Base-by-base conservation (phyloP, 2,329 filamentous ascomycete genomes). In the Nemania diffusa region DNA sequence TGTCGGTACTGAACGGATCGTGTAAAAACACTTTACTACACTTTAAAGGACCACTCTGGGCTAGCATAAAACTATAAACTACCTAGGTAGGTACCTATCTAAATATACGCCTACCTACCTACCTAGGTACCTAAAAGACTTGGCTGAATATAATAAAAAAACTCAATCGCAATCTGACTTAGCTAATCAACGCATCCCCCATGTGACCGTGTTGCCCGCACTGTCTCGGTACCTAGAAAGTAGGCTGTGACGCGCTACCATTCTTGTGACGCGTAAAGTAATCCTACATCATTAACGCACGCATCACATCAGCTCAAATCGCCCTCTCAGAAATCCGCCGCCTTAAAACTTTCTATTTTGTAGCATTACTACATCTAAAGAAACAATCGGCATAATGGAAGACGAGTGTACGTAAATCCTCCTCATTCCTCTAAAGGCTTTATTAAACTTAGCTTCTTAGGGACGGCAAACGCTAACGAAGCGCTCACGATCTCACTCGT, bases 391-490 rank as follows among this genome's bases (percentile, higher is more conserved):
- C 56, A 72, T 62, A 42, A 77, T 76, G 75, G 75, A 75, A 52
- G 75, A 76, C 13, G 74, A 76, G 37, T 76, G 75, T 76, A 71
- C 26, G 73, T 69, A 24, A 8, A 51, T 7, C 44, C 22, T 46
- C 8, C 62, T 50, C 37, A 59, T 53, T 27, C 44, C 26, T 3
- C n/a, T 3, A 32, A 57, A 44, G 51, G 11, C 24, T 22, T 27
- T 56, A 20, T 24, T 63, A 64, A 44, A 71, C 50, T 55, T 42
- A 1, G 46, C 42, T 50, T 27, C 34, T 34, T 5, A 88, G 87
- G 89, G 90, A 84, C 87, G 59, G 80, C 81, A 66, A 82, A 86
- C 73, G 84, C 88, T 76, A 91, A 87, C 72, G 85, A 91, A 73
- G 88, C 88, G 64, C 78, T 92, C 73, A 83, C 81, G 60, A 84